phyloP scores from a whole-genome alignment of 345 rosid species.

The Toxicodendron radicans region DNA sequence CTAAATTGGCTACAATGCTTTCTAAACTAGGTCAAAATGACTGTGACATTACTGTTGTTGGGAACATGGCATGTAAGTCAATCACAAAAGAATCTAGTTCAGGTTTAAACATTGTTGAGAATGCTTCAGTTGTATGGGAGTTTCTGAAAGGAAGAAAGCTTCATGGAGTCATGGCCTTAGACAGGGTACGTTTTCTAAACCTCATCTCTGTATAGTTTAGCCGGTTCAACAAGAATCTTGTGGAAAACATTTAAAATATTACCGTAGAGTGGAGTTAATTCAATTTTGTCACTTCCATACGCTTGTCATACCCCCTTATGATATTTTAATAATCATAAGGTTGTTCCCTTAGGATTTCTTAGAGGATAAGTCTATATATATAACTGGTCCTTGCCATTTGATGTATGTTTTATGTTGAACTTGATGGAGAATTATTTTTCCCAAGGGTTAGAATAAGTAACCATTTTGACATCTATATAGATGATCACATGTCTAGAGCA shows the following conservation, averaged over 20 bases:
- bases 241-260: background rate
- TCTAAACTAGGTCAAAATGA: slow-evolving; percentile 31
- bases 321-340: background rate
- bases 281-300: background rate
- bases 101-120: slow-evolving; percentile 35
- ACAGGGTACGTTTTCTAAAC: slow-evolving; percentile 44
- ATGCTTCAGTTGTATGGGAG: slow-evolving; percentile 61
- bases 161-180: slow-evolving; percentile 62
- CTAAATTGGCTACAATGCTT: slow-evolving; percentile 43
- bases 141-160: slow-evolving; percentile 63
- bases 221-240: background rate
- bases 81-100: slow-evolving; percentile 33
- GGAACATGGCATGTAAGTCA: slow-evolving; percentile 42
- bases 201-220: slow-evolving; percentile 14
- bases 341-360: background rate
- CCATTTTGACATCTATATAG: background rate
- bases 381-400: background rate
- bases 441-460: background rate
- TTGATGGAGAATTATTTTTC: background rate
- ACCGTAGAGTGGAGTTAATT: background rate
- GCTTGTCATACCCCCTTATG: too few relatives aligned
- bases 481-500: background rate
- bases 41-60: slow-evolving; percentile 51
- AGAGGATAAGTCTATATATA: background rate
- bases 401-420: background rate